A percentile compares a stretch with the other conserved stretches of the same genome.
Conservation (phyloP, 2,329 filamentous ascomycete species). For the Colletotrichum eremochloae region DNA sequence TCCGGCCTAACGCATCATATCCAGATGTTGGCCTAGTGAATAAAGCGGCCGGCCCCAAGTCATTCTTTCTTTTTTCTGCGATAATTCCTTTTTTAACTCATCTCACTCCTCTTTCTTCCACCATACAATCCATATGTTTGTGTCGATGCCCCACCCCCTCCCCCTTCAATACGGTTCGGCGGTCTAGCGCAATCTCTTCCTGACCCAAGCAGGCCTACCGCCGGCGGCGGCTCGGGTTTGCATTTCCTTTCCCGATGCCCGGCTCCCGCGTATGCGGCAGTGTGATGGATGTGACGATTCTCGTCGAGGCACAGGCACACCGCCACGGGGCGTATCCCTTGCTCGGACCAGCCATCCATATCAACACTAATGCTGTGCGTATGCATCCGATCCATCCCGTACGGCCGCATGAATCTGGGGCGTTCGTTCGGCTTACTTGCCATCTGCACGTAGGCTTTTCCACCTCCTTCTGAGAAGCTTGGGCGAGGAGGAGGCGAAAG, state of each 20-base stretch:
- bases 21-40: not conserved
- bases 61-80: conserved; percentile 1
- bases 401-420: conserved; percentile 34
- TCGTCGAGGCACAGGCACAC: conserved; percentile 24
- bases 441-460: conserved; percentile 29
- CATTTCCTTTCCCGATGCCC: not conserved
- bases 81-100: not conserved
- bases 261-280: conserved; percentile 5
- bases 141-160: conserved; percentile 5
- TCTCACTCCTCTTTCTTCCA: not conserved
- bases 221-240: not conserved
- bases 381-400: conserved; percentile 26
- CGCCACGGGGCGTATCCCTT: conserved; percentile 10
- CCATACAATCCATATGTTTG: not conserved
- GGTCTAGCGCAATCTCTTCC: not conserved
- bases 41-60: not conserved
- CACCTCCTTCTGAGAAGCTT: conserved; percentile 6
- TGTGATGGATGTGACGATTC: conserved; percentile 13
- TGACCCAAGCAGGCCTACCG: not conserved
- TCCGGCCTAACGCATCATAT: conserved; percentile 3
- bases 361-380: conserved; percentile 38
- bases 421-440: conserved; percentile 5
- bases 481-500: not conserved
- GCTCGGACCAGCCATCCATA: conserved; percentile 21
- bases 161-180: not conserved